Conservation (phyloP, 345 rosid species). For the Gossypium raimondii region DNA sequence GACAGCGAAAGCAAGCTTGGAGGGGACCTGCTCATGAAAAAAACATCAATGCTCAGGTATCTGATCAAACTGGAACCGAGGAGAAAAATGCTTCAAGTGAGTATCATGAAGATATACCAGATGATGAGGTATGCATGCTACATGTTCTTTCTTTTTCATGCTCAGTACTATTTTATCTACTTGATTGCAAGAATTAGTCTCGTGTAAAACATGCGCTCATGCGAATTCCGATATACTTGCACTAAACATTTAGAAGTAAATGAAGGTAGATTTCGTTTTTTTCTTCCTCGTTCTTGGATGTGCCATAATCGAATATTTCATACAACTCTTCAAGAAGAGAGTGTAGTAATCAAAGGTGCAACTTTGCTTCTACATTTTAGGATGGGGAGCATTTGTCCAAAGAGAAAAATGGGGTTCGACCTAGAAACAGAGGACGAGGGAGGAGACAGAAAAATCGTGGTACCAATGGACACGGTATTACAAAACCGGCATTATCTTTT, state of each 20-base stretch:
- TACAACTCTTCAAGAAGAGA: too few relatives aligned
- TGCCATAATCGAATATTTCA: background rate
- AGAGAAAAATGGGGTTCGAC: constrained; percentile 56
- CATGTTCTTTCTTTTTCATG: constrained; percentile 1
- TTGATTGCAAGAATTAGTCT: background rate
- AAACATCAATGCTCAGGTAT: constrained; percentile 30
- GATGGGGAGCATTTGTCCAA: constrained; percentile 41
- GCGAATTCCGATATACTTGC: background rate
- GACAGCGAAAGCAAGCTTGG: constrained; percentile 60
- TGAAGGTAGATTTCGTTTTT: background rate
- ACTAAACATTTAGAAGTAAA: background rate
- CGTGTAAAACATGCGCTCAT: background rate
- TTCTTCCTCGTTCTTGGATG: background rate
- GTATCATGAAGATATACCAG: constrained; percentile 49
- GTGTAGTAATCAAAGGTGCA: too few relatives aligned
- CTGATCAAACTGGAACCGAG: constrained; percentile 46
- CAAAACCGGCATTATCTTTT: too few relatives aligned
- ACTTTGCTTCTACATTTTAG: constrained; percentile 26
- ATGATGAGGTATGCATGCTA: constrained; percentile 48
- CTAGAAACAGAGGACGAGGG: constrained; percentile 41
- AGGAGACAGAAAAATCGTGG: constrained; percentile 53
- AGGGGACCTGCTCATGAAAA: constrained; percentile 52
- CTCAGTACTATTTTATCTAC: background rate
- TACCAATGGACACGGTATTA: constrained; percentile 44
- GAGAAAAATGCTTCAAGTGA: constrained; percentile 34